phyloP scores from a whole-genome alignment of 495 filamentous ascomycete genomes.

The Delitschia confertaspora region DNA sequence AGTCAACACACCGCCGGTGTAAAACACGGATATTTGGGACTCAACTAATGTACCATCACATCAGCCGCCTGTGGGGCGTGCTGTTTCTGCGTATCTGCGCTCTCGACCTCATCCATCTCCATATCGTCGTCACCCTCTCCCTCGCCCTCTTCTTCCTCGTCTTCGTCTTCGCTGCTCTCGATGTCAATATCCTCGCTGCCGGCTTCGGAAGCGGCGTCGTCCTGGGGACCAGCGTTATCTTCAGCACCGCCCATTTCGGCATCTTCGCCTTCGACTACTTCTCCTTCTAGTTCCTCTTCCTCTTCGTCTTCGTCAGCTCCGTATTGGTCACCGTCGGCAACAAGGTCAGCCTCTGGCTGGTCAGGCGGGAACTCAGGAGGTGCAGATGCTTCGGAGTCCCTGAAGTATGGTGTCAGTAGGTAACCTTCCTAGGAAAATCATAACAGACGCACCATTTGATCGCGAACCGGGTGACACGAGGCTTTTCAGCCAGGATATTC shows the following conservation, averaged over 20 bases:
- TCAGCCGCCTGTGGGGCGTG: constrained; percentile 14
- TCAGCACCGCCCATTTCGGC: constrained; percentile 78
- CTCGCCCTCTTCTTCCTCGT: constrained; percentile 73
- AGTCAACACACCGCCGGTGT: no score
- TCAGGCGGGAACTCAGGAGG: constrained; percentile 94
- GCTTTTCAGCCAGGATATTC: constrained; percentile 93
- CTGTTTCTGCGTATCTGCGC: constrained; percentile 8
- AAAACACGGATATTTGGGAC: no score
- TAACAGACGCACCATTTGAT: constrained; percentile 77
- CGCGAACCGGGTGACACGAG: constrained; percentile 91
- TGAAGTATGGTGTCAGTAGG: constrained; percentile 31
- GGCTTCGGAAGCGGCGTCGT: constrained; percentile 71
- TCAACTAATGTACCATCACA: constrained; percentile 27
- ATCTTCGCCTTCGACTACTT: constrained; percentile 48
- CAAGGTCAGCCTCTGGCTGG: constrained; percentile 89
- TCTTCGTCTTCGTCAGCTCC: constrained; percentile 76
- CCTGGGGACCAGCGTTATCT: constrained; percentile 46
- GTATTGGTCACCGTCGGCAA: constrained; percentile 77
- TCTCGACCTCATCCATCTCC: constrained; percentile 59
- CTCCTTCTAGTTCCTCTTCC: constrained; percentile 48
- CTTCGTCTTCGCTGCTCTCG: constrained; percentile 79
- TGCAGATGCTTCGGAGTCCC: constrained; percentile 93
- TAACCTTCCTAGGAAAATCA: no score
- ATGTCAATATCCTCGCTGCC: constrained; percentile 94
- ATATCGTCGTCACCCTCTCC: constrained; percentile 64